Percentiles rank a stretch among this genome's conserved stretches.
These are phyloP conservation scores for Mycena albidolilacea DNA, from an alignment of 768 basidiomycete species.

Conservation along the genomic window DNA sequence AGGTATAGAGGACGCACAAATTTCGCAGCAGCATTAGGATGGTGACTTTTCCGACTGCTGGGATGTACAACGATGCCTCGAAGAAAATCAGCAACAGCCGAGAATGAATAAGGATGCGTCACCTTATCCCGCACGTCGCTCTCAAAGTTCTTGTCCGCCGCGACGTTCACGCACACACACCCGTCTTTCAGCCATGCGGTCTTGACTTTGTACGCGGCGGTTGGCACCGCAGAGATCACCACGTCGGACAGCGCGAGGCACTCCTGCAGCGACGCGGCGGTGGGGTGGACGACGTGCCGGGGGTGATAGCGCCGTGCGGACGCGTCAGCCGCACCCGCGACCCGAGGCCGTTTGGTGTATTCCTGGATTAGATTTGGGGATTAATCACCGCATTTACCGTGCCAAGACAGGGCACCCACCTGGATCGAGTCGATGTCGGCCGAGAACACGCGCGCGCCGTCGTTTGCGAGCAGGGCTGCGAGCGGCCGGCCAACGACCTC, in stretches of 20 bases:
- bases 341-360: conserved; percentile 91
- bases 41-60: conserved; percentile 97
- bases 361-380: conserved; percentile 59
- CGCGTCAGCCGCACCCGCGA: conserved; percentile 47
- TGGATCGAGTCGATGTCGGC: conserved; percentile 97
- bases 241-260: conserved; percentile 92
- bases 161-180: conserved; percentile 93
- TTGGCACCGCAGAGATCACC: conserved; percentile 95
- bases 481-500: conserved; percentile 98
- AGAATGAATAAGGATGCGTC: conserved; percentile 38
- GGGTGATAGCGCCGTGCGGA: conserved; percentile 78
- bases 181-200: conserved; percentile 95
- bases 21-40: conserved; percentile 98
- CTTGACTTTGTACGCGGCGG: conserved; percentile 86
- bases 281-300: conserved; percentile 85
- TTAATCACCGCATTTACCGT: background rate
- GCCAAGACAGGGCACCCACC: conserved; percentile 48
- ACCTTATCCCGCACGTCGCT: conserved; percentile 94
- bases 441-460: conserved; percentile 95
- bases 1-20: conserved; percentile 66
- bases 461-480: conserved; percentile 96
- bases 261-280: conserved; percentile 77
- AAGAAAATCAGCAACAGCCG: conserved; percentile 8
- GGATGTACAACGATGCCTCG: conserved; percentile 94
- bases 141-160: conserved; percentile 97